Percentiles rank a stretch among this genome's conserved stretches.
These are phyloP conservation scores for Arthromyces matolae DNA, from an alignment of 768 basidiomycete species.

Conservation along the genomic window DNA sequence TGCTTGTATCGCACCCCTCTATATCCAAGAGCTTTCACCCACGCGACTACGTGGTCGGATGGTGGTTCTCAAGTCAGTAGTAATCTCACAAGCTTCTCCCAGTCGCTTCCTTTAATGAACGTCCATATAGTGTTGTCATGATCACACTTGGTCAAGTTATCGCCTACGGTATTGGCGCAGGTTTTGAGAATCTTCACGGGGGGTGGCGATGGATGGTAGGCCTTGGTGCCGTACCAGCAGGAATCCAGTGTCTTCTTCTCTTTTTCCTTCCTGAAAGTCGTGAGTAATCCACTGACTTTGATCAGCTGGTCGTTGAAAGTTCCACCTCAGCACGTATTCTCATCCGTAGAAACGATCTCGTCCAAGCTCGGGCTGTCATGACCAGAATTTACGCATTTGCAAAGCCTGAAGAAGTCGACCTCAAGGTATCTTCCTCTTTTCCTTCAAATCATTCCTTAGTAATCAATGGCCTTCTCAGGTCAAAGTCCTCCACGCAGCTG, in stretches of 20 bases:
- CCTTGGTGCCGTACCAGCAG: slow-evolving; percentile 66
- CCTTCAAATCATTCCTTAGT: neutral
- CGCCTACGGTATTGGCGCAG: slow-evolving; percentile 71
- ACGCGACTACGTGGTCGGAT: slow-evolving; percentile 70
- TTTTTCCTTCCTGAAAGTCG: slow-evolving; percentile 77
- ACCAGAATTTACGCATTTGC: slow-evolving; percentile 68
- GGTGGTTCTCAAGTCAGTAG: slow-evolving; percentile 68
- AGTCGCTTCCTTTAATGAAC: neutral
- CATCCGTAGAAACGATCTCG: slow-evolving; percentile 50
- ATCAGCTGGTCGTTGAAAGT: too few relatives aligned
- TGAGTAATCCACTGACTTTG: slow-evolving; percentile 32
- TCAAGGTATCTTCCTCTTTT: slow-evolving; percentile 42
- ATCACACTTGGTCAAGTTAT: slow-evolving; percentile 81
- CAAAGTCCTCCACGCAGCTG: slow-evolving; percentile 54
- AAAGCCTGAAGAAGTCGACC: slow-evolving; percentile 57
- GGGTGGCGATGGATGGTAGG: slow-evolving; percentile 90
- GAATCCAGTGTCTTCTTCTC: slow-evolving; percentile 55
- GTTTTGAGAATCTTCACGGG: slow-evolving; percentile 49
- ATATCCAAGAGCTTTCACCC: slow-evolving; percentile 81
- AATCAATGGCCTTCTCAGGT: slow-evolving; percentile 32
- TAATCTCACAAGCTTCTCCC: too few relatives aligned
- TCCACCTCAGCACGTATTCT: slow-evolving; percentile 57
- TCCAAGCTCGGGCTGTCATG: slow-evolving; percentile 51
- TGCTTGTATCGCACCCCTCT: slow-evolving; percentile 74
- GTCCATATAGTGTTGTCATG: slow-evolving; percentile 51